phyloP scores from a whole-genome alignment of 2,329 filamentous ascomycete species.

The Sphaerulina musiva region DNA sequence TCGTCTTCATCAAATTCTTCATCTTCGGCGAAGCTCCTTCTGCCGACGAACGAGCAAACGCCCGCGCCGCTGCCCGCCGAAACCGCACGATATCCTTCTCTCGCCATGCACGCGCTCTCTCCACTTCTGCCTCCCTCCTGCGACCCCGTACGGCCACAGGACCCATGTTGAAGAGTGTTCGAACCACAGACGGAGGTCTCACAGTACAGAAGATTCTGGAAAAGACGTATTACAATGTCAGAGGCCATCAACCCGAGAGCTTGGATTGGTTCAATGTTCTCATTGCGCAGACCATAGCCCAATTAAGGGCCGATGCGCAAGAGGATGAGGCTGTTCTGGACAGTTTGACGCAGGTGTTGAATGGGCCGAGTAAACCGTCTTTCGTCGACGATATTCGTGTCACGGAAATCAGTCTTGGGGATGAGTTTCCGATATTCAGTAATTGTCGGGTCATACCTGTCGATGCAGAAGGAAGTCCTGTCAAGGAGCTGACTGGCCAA shows the following conservation, averaged over 20 bases:
- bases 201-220: constrained; percentile 90
- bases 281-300: constrained; percentile 91
- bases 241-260: constrained; percentile 92
- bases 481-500: constrained; percentile 37
- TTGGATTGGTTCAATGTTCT: constrained; percentile 99
- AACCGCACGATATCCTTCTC: constrained; percentile 66
- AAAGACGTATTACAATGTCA: constrained; percentile 96
- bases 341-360: constrained; percentile 77
- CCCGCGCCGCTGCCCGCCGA: constrained; percentile 67
- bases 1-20: constrained; percentile 98
- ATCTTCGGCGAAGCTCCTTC: constrained; percentile 93
- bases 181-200: constrained; percentile 39
- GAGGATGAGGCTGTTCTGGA: constrained; percentile 84
- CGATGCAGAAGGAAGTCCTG: constrained; percentile 64
- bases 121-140: constrained; percentile 19
- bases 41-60: constrained; percentile 68
- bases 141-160: constrained; percentile 29
- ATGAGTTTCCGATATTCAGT: constrained; percentile 97
- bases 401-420: constrained; percentile 86
- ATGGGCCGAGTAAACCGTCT: constrained; percentile 75
- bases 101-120: constrained; percentile 35
- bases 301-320: constrained; percentile 86
- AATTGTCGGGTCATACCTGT: constrained; percentile 95
- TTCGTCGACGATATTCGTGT: constrained; percentile 92
- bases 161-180: constrained; percentile 27